Percentiles rank a stretch among this genome's conserved stretches.
phyloP scores from a whole-genome alignment of 2,329 filamentous ascomycete genomes.

The Fusarium phyllophilum region DNA sequence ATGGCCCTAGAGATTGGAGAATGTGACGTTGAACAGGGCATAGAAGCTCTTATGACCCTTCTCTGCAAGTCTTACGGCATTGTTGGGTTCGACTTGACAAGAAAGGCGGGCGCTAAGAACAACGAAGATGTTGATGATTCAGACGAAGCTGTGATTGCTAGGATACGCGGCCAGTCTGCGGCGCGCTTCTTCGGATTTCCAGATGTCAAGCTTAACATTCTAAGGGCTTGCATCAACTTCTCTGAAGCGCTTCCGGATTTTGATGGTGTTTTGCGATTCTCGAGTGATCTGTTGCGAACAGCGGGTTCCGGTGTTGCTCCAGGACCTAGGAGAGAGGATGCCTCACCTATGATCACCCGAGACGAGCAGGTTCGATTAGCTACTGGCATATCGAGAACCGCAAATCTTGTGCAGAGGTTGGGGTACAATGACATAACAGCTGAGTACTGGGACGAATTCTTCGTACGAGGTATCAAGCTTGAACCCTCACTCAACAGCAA shows the following conservation, averaged over 20 bases:
- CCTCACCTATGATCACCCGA: slow-evolving; percentile 73
- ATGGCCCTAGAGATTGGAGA: slow-evolving; percentile 70
- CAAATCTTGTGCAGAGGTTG: slow-evolving; percentile 78
- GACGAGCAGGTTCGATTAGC: slow-evolving; percentile 89
- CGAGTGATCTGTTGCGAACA: slow-evolving; percentile 82
- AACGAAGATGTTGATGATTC: slow-evolving; percentile 54
- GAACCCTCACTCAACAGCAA: slow-evolving; percentile 69
- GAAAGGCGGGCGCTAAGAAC: slow-evolving; percentile 40
- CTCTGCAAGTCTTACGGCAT: slow-evolving; percentile 73
- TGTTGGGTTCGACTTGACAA: slow-evolving; percentile 59
- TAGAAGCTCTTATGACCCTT: slow-evolving; percentile 70
- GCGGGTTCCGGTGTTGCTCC: slow-evolving; percentile 84
- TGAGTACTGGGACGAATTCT: slow-evolving; percentile 97
- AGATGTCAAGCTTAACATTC: slow-evolving; percentile 83
- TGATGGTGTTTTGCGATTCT: slow-evolving; percentile 87
- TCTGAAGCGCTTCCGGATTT: slow-evolving; percentile 95
- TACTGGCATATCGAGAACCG: slow-evolving; percentile 86
- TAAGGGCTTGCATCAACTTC: slow-evolving; percentile 91
- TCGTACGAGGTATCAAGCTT: slow-evolving; percentile 81
- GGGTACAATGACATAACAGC: slow-evolving; percentile 77
- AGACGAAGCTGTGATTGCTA: slow-evolving; percentile 62
- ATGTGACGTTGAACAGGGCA: slow-evolving; percentile 71
- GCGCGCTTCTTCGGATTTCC: slow-evolving; percentile 79
- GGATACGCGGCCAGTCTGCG: slow-evolving; percentile 69
- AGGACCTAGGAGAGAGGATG: slow-evolving; percentile 73